Base-by-base conservation (phyloP, 83 land plant genomes). In the Thuja plicata region DNA sequence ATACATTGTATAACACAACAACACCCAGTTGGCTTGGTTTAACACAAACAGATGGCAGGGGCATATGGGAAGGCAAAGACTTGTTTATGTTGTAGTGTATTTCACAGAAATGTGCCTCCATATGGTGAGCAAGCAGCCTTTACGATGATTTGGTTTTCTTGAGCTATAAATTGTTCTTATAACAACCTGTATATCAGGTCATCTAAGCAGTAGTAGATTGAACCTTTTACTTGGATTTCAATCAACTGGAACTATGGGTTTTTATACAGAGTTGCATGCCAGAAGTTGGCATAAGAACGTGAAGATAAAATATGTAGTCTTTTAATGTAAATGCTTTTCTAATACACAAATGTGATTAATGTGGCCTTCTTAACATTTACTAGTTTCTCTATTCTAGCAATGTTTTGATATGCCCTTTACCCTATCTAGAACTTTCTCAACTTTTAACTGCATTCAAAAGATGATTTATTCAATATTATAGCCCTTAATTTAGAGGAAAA, bases 1-100 rank as follows among this genome's bases (percentile, higher is more conserved):
- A 93, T 95, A 40, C 96, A 95, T 85, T 95, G 96, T 89, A 95
- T 95, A 52, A 95, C 97, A 46, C 97, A 94, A 88, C 97, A 95
- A 85, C 96, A 95, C 86, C 97, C 97, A 48, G 92, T 13, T 46
- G 43, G 55, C 54, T n/a, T 83, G 55, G 54, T 34, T 83, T 83
- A 48, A 46, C 32, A 83, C 55, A 45, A 46, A 46, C 48, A 13
- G 8, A 24, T 66, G 73, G 32, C 10, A 66, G n/a, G 73, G n/a
- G 32, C 24, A 32, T 43, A 43, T 45, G 24, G 32, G 27, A 30
- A 83, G 55, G 30, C 34, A 11, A 40, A 12, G 24, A n/a, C 48
- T 40, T 80, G 24, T 24, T 80, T 80, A 45, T 46, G 50, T 17
- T 11, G 54, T n/a, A 10, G 16, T 43, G 35, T 46, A 3, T 45